These are phyloP conservation scores for Clausena lansium DNA, from an alignment of 345 rosid species.

Conservation along the genomic window DNA sequence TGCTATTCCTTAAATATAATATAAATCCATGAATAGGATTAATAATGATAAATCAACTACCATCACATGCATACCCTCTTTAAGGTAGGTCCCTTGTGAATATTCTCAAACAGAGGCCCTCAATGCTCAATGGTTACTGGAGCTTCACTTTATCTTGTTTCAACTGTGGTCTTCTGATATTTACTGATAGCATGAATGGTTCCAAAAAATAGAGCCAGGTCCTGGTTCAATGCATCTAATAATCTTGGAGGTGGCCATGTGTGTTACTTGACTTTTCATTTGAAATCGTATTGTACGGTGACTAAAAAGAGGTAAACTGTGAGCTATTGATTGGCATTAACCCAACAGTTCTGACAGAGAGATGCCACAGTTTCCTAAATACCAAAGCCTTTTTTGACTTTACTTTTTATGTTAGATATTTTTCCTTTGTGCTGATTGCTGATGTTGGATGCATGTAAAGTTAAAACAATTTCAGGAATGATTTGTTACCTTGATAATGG, in stretches of 20 bases:
- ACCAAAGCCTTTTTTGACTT: conserved; percentile 6
- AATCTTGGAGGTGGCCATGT: conserved; percentile 15
- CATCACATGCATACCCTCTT: conserved; percentile 14
- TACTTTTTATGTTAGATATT: conserved; percentile 6
- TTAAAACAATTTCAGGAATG: neutral
- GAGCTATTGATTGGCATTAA: conserved; percentile 20
- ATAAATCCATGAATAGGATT: neutral
- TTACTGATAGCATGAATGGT: conserved; percentile 15
- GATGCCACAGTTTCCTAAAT: conserved; percentile 12
- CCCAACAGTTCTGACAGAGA: conserved; percentile 11
- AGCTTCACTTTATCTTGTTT: conserved; percentile 19
- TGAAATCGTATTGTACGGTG: conserved; percentile 16
- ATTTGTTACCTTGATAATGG: conserved; percentile 4
- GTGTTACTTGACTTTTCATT: conserved; percentile 15
- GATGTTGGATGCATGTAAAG: conserved; percentile 5
- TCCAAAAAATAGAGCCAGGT: conserved; percentile 9
- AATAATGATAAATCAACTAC: conserved; percentile 11
- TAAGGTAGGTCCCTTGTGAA: conserved; percentile 9
- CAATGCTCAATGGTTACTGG: conserved; percentile 16
- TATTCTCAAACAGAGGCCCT: conserved; percentile 19
- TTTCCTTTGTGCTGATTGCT: conserved; percentile 16
- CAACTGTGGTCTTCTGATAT: conserved; percentile 7
- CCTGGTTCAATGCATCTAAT: neutral
- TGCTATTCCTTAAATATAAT: conserved; percentile 1
- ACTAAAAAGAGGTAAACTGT: neutral